A percentile compares a stretch with the other conserved stretches of the same genome.
phyloP scores from a whole-genome alignment of 2,329 filamentous ascomycete genomes.

The Sclerotinia borealis region DNA sequence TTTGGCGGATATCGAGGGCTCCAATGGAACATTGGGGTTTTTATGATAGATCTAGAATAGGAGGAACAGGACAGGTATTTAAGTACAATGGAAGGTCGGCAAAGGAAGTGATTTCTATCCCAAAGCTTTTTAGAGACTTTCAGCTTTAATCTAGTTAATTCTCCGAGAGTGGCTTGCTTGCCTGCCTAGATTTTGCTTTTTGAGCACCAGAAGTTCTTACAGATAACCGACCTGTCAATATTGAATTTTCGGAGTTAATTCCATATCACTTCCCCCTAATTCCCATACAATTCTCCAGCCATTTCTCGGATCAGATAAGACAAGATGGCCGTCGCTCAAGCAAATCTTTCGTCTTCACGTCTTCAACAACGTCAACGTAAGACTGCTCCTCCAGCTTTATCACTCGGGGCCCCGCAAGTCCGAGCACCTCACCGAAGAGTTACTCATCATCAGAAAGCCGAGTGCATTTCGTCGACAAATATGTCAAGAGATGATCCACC shows the following conservation, averaged over 20 bases:
- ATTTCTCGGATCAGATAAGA: background rate
- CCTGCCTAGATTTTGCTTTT: background rate
- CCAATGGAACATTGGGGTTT: background rate
- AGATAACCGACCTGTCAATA: background rate
- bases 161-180: constrained; percentile 1
- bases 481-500: constrained; percentile 36
- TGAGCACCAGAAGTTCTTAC: background rate
- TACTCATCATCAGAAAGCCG: background rate
- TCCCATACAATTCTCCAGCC: background rate
- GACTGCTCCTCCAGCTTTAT: background rate
- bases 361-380: background rate
- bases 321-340: constrained; percentile 5
- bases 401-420: background rate
- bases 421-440: background rate
- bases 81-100: background rate
- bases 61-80: constrained; percentile 1
- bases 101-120: background rate
- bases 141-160: background rate
- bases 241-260: background rate
- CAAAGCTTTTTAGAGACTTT: constrained; percentile 4
- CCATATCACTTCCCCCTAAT: background rate
- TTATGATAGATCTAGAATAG: constrained; percentile 1
- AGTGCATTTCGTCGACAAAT: constrained; percentile 8
- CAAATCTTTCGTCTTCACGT: background rate
- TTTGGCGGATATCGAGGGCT: background rate